Conservation (phyloP, 352 stramenopile species). For the Pythium utonaiense region DNA sequence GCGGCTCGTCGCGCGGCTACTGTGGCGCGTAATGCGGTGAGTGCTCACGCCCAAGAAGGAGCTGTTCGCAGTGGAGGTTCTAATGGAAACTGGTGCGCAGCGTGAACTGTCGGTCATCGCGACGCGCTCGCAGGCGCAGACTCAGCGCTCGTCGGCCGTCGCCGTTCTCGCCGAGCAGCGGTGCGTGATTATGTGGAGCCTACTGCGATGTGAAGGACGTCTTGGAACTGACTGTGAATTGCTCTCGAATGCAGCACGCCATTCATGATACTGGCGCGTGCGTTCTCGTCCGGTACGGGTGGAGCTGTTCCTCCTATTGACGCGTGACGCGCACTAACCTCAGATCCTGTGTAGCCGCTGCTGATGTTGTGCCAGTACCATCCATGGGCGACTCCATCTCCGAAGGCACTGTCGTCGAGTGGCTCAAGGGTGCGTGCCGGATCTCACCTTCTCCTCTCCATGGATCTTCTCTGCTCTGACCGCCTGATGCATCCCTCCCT, state of each 20-base stretch:
- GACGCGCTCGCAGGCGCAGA: conserved; percentile 8
- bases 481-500: background rate
- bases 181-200: background rate
- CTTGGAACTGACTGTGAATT: conserved; percentile 21
- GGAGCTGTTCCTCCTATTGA: background rate
- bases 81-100: background rate
- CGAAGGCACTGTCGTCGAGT: conserved; percentile 97
- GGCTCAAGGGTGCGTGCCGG: conserved; percentile 79
- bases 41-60: conserved; percentile 1
- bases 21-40: conserved; percentile 22
- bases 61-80: too few relatives aligned
- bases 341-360: conserved; percentile 6
- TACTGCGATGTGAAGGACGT: background rate
- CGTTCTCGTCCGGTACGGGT: conserved; percentile 50
- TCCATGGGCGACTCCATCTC: conserved; percentile 97
- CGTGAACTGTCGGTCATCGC: conserved; percentile 7
- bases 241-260: conserved; percentile 17
- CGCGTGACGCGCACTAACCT: background rate
- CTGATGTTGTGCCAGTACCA: conserved; percentile 70
- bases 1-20: conserved; percentile 22
- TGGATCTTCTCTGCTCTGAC: background rate
- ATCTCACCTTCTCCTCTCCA: background rate
- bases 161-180: conserved; percentile 8
- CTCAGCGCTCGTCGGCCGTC: conserved; percentile 10
- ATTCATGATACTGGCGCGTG: conserved; percentile 24